Base-by-base conservation (phyloP, 1,284 basidiomycete species). In the Ceratobasidium sp. region DNA sequence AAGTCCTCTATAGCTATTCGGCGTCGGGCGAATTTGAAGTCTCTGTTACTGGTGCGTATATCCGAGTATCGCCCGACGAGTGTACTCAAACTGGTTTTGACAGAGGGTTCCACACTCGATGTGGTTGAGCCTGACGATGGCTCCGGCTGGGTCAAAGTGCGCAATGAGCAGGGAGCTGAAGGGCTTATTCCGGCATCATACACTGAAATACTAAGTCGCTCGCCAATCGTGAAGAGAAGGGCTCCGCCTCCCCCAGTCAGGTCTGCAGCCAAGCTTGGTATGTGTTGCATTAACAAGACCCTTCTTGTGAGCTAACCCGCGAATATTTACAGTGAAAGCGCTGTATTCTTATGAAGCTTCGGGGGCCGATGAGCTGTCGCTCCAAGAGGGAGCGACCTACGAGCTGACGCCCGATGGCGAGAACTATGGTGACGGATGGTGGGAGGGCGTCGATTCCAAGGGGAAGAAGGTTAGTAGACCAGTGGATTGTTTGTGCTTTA, bases 111-210 rank as follows among this genome's bases (percentile, higher is more conserved):
- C 49, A 82, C 80, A 0, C 91, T 95, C 17, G 85, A 85, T 77
- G 85, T 95, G 32, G 79, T 93, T 1, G 92, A 94, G 80, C 87
- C 89, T 76, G 93, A 95, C 80, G 94, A 95, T 80, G 93, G 91
- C 5, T 92, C 92, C 15, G 94, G 94, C 2, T 95, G 94, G 94
- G 88, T 92, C n/a, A 95, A 95, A 82, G 91, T 94, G 7, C 82
- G 85, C 25, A 88, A 91, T 80, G 80, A 82, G 46, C 83, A 84
- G 32, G 90, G 90, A 62, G 86, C 86, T 64, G 88, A 88, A 79
- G 93, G 93, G 1, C 87, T 95, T 46, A 90, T 95, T 19, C 94
- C 94, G 19, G 92, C 91, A 13, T 90, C 91, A 11, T 95, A 95
- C 85, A 82, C 95, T 51, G 87, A 90, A 80, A 79, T 83, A 37